phyloP scores from a whole-genome alignment of 331 rosid species.

The Malus hybrid region DNA sequence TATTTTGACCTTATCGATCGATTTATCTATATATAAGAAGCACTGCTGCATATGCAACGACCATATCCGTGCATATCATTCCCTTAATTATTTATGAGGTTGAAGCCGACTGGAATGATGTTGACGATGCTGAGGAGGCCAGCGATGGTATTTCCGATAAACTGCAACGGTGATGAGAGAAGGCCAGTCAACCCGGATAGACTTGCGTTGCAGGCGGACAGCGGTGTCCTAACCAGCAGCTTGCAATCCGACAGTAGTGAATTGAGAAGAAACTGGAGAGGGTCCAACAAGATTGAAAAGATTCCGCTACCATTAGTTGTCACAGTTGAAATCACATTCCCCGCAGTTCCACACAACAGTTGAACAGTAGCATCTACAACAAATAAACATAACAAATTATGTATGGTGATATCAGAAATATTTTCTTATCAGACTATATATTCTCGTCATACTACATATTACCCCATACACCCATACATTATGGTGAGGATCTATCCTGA shows the following conservation, averaged over 20 bases:
- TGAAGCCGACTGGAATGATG: constrained; percentile 35
- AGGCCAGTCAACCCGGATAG: constrained; percentile 18
- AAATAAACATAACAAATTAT: not conserved
- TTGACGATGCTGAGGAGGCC: constrained; percentile 20
- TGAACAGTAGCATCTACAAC: constrained; percentile 44
- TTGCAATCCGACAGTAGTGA: constrained; percentile 32
- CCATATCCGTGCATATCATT: not conserved
- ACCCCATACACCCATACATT: too few relatives aligned
- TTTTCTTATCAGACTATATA: not conserved
- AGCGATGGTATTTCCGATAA: constrained; percentile 6
- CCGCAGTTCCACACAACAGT: constrained; percentile 32
- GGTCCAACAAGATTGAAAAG: constrained; percentile 37
- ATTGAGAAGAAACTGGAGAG: constrained; percentile 22
- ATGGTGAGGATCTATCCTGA: too few relatives aligned
- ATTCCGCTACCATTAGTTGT: constrained; percentile 30
- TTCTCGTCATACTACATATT: not conserved
- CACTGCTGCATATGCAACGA: not conserved
- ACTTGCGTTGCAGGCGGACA: constrained; percentile 37
- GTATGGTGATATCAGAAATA: not conserved
- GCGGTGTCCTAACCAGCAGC: constrained; percentile 41
- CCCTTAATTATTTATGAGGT: constrained; percentile 1
- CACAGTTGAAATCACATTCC: constrained; percentile 27
- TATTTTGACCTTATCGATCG: too few relatives aligned
- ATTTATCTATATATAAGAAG: not conserved
- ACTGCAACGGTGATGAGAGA: constrained; percentile 21